Base-by-base conservation (phyloP, 83 land plant genomes). In the Picea abies region DNA sequence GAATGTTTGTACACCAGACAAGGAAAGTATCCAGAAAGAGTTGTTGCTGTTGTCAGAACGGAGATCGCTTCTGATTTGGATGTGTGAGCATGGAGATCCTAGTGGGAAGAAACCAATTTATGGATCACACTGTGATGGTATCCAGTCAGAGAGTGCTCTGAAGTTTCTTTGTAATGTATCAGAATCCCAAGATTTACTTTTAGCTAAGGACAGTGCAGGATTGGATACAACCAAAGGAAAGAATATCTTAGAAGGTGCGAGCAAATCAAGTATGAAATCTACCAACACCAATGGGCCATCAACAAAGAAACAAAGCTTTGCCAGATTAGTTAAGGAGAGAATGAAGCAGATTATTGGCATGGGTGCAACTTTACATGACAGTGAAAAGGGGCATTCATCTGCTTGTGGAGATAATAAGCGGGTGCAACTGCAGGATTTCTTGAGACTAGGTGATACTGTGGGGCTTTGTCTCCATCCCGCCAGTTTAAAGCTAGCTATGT, bases 401-500 rank as follows among this genome's bases (percentile, higher is more conserved):
- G 35, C n/a, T 23, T 60, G 67, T 79, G 84, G 84, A 49, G 90
- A 88, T 76, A 91, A 67, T 47, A 94, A 88, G 84, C 86, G 88
- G 69, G 86, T 86, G 12, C 93, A 80, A 56, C 87, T 94, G 79
- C 87, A 86, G 25, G 95, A 96, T 78, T 96, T 94, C 87, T 80
- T 95, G 75, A 85, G 69, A 60, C 63, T 88, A 56, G 91, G 98
- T 26, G 89, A 87, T 80, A 83, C 92, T 47, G 87, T 95, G 26
- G 91, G 92, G 2, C 82, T 96, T 15, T 85, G 93, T 29, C 82
- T 96, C 9, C 89, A 84, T 61, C 95, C 99, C 0, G 64, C 87
- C 11, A 87, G 77, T n/a, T 69, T 91, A 88, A 93, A 90, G 83
- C 56, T 96, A 60, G 84, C 91, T 25, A 88, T 90, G 26, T 96